Base-by-base conservation (phyloP, 2,329 filamentous ascomycete species). In the Hypomyces perniciosus region DNA sequence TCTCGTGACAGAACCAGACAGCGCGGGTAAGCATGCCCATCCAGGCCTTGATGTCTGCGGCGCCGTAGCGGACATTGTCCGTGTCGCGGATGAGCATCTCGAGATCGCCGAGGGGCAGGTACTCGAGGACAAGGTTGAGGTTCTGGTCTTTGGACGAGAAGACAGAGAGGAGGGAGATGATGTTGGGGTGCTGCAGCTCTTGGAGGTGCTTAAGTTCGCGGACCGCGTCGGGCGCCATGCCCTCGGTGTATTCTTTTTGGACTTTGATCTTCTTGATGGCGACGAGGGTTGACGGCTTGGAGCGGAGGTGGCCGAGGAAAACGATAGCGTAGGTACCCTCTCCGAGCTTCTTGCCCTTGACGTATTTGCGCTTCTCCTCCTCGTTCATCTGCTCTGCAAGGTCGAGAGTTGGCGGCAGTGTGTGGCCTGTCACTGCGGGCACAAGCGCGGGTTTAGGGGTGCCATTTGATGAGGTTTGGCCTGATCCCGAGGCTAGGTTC, bases 281-380 rank as follows among this genome's bases (percentile, higher is more conserved):
- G 56, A 99, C 88, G 49, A 87, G 80, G 39, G 82, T 79, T 33
- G 78, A 77, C 5, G 90, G 86, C 60, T 93, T 83, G 59, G 72
- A 74, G 53, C 84, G 81, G 42, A 93, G 79, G 69, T 92, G 87
- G 47, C 91, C 93, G 48, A 91, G 83, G 74, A 90, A 96, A 63
- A 99, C 93, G 62, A 95, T 85, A 66, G 93, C 93, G 68, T 99
- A 99, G 57, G 93, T 97, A 74, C 93, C 93, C 70, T 95, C 90
- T 68, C 93, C 93, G 54, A 99, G 82, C 65, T 93, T 93, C 67
- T 88, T 90, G 85, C 87, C 89, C 74, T 95, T 95, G 58, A 93
- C 81, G 68, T 96, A 99, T 75, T 93, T 95, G 59, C 81, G 79
- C 68, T 90, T 90, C 63, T 90, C 86, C 46, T 86, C 82, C 52